Conservation (phyloP, 495 filamentous ascomycete genomes). For the Penicillium crystallinum region DNA sequence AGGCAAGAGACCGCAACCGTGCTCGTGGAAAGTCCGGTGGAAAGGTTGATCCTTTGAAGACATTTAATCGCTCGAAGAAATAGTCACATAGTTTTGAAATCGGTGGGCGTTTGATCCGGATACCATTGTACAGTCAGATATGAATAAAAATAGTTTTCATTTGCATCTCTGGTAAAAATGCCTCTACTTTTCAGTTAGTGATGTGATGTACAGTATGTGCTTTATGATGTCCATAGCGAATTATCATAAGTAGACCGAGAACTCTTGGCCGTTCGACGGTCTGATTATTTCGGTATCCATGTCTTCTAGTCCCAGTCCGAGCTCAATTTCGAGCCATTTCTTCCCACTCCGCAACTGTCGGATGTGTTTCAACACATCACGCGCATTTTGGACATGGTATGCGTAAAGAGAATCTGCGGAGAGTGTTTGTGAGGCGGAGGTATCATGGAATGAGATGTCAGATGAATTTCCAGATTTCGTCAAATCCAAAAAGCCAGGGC, state of each 20-base stretch:
- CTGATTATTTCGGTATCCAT: slow-evolving; percentile 15
- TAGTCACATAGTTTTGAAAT: slow-evolving; percentile 13
- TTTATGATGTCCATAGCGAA: not conserved
- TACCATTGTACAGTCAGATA: slow-evolving; percentile 30
- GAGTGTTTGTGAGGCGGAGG: not conserved
- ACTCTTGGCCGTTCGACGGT: slow-evolving; percentile 17
- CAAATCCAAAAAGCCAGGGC: slow-evolving; percentile 41
- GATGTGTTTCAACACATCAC: slow-evolving; percentile 26
- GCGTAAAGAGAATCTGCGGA: not conserved
- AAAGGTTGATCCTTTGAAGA: slow-evolving; percentile 81
- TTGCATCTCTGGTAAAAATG: not conserved
- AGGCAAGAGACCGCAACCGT: slow-evolving; percentile 59
- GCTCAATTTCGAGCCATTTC: slow-evolving; percentile 35
- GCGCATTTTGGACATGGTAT: slow-evolving; percentile 20
- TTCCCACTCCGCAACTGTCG: slow-evolving; percentile 24
- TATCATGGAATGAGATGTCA: slow-evolving; percentile 1
- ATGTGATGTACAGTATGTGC: not conserved
- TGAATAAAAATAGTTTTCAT: slow-evolving; percentile 12
- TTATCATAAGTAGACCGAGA: not conserved
- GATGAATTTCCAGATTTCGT: not conserved
- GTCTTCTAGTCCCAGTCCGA: slow-evolving; percentile 23
- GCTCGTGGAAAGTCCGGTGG: slow-evolving; percentile 48
- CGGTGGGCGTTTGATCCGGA: slow-evolving; percentile 16
- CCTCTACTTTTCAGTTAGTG: not conserved
- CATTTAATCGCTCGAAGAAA: slow-evolving; percentile 58